phyloP scores from a whole-genome alignment of 768 basidiomycete species.

The Ephemerocybe angulata region DNA sequence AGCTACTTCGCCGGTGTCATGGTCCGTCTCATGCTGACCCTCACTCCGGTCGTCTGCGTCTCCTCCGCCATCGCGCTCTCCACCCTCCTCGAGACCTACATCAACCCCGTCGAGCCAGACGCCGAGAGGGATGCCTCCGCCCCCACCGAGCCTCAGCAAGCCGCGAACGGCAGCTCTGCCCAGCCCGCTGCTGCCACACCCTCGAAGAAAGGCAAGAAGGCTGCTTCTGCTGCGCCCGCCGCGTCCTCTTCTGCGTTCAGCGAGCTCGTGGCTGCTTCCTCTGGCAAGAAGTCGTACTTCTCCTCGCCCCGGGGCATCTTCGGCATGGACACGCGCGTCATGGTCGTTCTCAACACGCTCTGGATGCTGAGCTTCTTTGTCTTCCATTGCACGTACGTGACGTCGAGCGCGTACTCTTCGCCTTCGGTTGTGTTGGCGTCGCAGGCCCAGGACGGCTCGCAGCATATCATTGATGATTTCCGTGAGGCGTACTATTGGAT shows the following conservation, averaged over 20 bases:
- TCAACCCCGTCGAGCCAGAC: constrained; percentile 77
- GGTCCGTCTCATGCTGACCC: constrained; percentile 97
- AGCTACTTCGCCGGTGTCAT: constrained; percentile 99
- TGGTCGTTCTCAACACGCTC: constrained; percentile 70
- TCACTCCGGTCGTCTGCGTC: constrained; percentile 96
- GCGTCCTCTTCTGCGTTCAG: constrained; percentile 30
- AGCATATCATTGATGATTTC: constrained; percentile 98
- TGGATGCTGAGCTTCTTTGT: constrained; percentile 88
- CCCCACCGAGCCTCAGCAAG: constrained; percentile 22
- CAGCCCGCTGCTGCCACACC: constrained; percentile 27
- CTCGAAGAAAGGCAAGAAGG: constrained; percentile 59
- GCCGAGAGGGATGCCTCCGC: constrained; percentile 25
- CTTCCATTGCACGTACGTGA: constrained; percentile 95
- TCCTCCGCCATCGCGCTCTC: constrained; percentile 89
- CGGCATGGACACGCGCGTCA: constrained; percentile 77
- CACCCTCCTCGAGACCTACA: constrained; percentile 80
- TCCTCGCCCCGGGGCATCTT: constrained; percentile 62
- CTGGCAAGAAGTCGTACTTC: constrained; percentile 30
- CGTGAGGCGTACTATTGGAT: constrained; percentile 99
- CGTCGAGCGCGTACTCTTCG: constrained; percentile 91
- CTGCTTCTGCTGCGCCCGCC: constrained; percentile 27
- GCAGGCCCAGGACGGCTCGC: constrained; percentile 72
- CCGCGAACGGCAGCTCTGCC: constrained; percentile 19
- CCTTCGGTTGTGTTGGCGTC: constrained; percentile 95
- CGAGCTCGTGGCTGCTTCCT: constrained; percentile 40